These are phyloP conservation scores for Mycena chlorophos DNA, from an alignment of 768 basidiomycete genomes.

Conservation along the genomic window DNA sequence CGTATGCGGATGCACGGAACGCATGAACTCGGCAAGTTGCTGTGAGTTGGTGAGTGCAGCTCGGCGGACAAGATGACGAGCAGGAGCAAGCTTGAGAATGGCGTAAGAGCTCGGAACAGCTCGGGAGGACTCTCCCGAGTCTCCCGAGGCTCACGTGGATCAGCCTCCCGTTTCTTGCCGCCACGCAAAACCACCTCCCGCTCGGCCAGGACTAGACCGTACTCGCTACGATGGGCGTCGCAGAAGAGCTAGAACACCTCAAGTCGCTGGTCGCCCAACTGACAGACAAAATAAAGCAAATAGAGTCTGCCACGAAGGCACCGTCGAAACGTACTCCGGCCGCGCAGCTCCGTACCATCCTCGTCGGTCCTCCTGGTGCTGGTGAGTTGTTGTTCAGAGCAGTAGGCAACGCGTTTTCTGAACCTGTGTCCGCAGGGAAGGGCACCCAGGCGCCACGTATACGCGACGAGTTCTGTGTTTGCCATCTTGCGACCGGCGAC, in stretches of 20 bases:
- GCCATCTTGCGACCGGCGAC: slow-evolving; percentile 98
- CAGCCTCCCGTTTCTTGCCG: slow-evolving; percentile 16
- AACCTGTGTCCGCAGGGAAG: slow-evolving; percentile 63
- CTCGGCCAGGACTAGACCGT: slow-evolving; percentile 4
- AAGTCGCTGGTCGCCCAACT: slow-evolving; percentile 90
- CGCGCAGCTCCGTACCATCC: slow-evolving; percentile 83
- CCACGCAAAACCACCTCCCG: slow-evolving; percentile 12
- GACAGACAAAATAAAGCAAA: slow-evolving; percentile 79
- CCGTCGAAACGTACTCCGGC: slow-evolving; percentile 52
- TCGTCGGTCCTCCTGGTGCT: slow-evolving; percentile 96
- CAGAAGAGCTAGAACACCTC: slow-evolving; percentile 90
- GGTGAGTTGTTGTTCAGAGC: slow-evolving; percentile 51
- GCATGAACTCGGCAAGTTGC: too few species aligned
- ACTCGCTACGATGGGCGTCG: slow-evolving; percentile 52
- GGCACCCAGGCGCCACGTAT: slow-evolving; percentile 97
- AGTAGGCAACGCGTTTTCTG: slow-evolving; percentile 5
- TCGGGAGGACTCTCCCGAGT: too few species aligned
- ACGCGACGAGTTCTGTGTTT: slow-evolving; percentile 90
- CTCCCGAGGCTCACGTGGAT: too few species aligned
- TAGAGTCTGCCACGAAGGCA: slow-evolving; percentile 71
- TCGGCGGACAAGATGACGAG: too few species aligned
- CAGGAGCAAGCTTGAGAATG: too few species aligned
- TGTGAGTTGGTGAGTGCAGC: too few species aligned
- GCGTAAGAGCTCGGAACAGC: too few species aligned
- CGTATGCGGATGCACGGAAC: too few species aligned